phyloP scores from a whole-genome alignment of 192 early-diverging fungal genomes.

The Piromyces finnis region DNA sequence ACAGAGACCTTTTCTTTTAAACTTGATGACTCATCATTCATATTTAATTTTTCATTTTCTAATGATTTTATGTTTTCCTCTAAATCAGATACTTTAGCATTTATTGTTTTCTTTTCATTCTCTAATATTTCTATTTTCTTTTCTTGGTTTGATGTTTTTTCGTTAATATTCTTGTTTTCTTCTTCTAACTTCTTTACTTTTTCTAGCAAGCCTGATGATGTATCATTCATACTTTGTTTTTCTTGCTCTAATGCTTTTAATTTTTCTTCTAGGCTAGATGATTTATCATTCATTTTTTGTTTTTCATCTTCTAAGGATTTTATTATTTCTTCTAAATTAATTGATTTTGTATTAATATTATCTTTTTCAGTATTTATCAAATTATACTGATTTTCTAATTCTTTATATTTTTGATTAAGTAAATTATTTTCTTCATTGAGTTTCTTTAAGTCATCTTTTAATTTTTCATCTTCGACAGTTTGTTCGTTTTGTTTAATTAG shows the following conservation, averaged over 20 bases:
- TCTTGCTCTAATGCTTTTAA: neutral
- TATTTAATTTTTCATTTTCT: neutral
- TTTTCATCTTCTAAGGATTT: neutral
- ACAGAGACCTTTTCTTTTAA: neutral
- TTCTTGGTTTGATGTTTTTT: neutral
- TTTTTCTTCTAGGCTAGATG: neutral
- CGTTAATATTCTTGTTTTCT: neutral
- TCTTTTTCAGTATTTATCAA: neutral
- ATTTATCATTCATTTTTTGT: neutral
- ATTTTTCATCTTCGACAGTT: neutral
- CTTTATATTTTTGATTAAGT: neutral
- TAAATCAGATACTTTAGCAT: neutral
- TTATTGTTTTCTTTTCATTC: neutral
- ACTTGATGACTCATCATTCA: too few relatives aligned
- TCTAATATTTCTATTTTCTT: neutral
- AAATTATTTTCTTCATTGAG: neutral
- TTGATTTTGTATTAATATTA: too few relatives aligned
- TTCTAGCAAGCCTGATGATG: too few relatives aligned
- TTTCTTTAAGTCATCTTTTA: neutral
- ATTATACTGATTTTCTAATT: neutral
- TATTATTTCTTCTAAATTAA: neutral
- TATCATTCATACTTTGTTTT: neutral
- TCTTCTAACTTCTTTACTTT: neutral
- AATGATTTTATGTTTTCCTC: neutral
- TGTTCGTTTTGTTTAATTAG: neutral